Evolutionary conservation across 176 grass and related monocot genomes (phyloP).

Genomic region (Oryza glaberrima): DNA sequence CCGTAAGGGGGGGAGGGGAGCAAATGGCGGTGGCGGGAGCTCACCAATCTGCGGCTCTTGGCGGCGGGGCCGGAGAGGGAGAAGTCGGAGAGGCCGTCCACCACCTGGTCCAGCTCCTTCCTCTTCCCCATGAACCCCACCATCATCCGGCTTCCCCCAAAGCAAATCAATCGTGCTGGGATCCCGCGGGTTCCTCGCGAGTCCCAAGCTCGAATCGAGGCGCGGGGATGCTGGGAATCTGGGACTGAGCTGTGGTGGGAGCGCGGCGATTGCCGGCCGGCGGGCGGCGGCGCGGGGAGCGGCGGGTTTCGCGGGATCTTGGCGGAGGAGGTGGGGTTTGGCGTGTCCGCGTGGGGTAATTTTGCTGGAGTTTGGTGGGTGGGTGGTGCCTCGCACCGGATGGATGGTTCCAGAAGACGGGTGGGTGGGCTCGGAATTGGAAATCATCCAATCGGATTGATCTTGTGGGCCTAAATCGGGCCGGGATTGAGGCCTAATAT

Average conservation of each 20-base stretch:
- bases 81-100: slow-evolving; percentile 60
- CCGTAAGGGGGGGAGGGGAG: too few species aligned
- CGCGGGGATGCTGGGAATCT: background rate
- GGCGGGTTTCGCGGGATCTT: slow-evolving; percentile 34
- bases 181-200: slow-evolving; percentile 9
- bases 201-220: background rate
- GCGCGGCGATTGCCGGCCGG: too few species aligned
- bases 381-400: background rate
- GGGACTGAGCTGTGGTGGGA: background rate
- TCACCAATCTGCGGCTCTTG: slow-evolving; percentile 72
- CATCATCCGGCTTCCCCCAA: slow-evolving; percentile 15
- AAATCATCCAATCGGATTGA: background rate
- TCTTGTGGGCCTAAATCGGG: background rate
- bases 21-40: background rate
- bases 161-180: background rate
- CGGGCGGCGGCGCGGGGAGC: background rate
- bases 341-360: background rate
- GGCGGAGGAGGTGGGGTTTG: background rate
- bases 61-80: slow-evolving; percentile 57
- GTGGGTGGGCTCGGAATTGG: slow-evolving; percentile 27
- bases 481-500: too few species aligned
- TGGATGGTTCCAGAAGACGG: slow-evolving; percentile 45
- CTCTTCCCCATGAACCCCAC: slow-evolving; percentile 70
- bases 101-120: slow-evolving; percentile 68
- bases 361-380: background rate